These are phyloP conservation scores for Kwoniella dejecticola DNA, from an alignment of 768 basidiomycete genomes.

Conservation along the genomic window DNA sequence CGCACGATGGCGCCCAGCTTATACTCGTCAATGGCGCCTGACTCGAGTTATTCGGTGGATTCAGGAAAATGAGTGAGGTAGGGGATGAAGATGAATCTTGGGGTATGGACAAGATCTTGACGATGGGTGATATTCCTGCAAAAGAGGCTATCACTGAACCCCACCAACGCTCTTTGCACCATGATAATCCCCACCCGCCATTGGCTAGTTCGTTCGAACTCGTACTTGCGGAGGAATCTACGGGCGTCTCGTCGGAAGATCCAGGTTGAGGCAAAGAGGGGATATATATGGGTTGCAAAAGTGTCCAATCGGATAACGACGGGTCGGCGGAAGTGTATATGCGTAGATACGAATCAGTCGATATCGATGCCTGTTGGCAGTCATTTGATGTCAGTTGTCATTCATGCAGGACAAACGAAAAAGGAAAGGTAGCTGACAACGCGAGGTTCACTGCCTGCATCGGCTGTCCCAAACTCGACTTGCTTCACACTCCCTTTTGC, in stretches of 20 bases:
- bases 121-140: constrained; percentile 68
- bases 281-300: constrained; percentile 43
- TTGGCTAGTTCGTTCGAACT: constrained; percentile 63
- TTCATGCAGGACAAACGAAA: neutral
- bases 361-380: constrained; percentile 72
- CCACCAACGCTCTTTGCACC: constrained; percentile 97
- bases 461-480: constrained; percentile 81
- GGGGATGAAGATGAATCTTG: constrained; percentile 60
- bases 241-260: constrained; percentile 15
- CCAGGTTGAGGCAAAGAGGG: constrained; percentile 41
- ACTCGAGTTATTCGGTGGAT: constrained; percentile 63
- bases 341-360: constrained; percentile 82
- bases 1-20: constrained; percentile 92
- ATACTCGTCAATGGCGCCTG: constrained; percentile 72
- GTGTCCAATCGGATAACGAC: constrained; percentile 52
- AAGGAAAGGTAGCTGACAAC: constrained; percentile 60
- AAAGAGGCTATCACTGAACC: constrained; percentile 82
- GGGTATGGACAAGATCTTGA: constrained; percentile 66
- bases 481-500: constrained; percentile 80
- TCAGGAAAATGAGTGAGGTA: constrained; percentile 73
- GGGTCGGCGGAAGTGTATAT: constrained; percentile 69
- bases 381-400: neutral
- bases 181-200: constrained; percentile 89
- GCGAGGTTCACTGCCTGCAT: constrained; percentile 75
- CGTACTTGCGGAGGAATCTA: constrained; percentile 41